Evolutionary conservation across 1,284 basidiomycete genomes (phyloP).

Genomic region (Earliella scabrosa): DNA sequence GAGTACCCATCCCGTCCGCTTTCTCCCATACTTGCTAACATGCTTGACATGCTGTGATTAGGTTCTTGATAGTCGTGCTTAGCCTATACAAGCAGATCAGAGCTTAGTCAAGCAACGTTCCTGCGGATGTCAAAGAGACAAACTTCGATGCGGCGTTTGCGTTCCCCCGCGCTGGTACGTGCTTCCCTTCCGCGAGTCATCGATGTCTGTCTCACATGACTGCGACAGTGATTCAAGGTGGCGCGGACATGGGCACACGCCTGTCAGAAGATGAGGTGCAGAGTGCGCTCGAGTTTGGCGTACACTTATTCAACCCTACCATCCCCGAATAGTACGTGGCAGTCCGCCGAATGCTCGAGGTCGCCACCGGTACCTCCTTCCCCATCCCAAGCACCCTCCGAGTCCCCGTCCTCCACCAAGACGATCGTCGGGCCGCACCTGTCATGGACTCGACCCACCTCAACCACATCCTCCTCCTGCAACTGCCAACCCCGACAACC

Average conservation of each 20-base stretch:
- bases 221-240: constrained; percentile 71
- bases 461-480: constrained; percentile 17
- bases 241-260: constrained; percentile 69
- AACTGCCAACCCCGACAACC: constrained; percentile 9
- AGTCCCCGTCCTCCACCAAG: constrained; percentile 5
- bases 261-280: constrained; percentile 75
- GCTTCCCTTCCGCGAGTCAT: not conserved
- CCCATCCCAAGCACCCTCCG: not conserved
- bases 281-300: constrained; percentile 46
- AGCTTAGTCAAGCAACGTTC: constrained; percentile 53
- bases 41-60: constrained; percentile 24
- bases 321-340: constrained; percentile 39
- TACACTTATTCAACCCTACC: constrained; percentile 43
- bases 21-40: not conserved
- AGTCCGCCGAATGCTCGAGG: constrained; percentile 33
- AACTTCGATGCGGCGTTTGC: constrained; percentile 65
- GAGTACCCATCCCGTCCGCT: constrained; percentile 45
- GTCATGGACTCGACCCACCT: constrained; percentile 30
- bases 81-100: constrained; percentile 69
- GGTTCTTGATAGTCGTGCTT: constrained; percentile 70
- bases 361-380: constrained; percentile 3
- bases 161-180: constrained; percentile 60
- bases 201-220: not conserved
- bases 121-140: constrained; percentile 60
- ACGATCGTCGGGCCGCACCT: constrained; percentile 16